Conservation (phyloP, 306 rosid species). For the Glycine latifolia region DNA sequence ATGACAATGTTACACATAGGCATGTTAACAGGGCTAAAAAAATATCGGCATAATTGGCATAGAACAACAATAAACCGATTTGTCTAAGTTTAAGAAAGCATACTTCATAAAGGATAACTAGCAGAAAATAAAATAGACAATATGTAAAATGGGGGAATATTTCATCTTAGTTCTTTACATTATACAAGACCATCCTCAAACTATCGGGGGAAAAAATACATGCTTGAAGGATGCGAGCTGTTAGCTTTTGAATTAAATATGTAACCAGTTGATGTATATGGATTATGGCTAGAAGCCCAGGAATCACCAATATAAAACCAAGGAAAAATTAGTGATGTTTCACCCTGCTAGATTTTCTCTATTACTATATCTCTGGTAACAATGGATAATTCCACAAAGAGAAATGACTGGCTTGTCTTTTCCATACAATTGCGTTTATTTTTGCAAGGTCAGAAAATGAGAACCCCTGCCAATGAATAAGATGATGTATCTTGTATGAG, state of each 20-base stretch:
- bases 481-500: conserved; percentile 12
- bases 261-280: conserved; percentile 2
- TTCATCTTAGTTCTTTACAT: background rate
- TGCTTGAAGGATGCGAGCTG: background rate
- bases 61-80: background rate
- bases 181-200: conserved; percentile 7
- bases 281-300: background rate
- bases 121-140: background rate
- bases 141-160: background rate
- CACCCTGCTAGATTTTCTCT: conserved; percentile 1
- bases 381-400: conserved; percentile 23
- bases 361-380: conserved; percentile 10
- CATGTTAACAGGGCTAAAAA: too few species aligned
- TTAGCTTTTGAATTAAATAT: background rate
- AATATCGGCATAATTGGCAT: background rate
- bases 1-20: background rate
- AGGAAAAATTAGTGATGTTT: background rate
- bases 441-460: background rate
- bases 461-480: background rate
- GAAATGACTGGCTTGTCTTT: conserved; percentile 1
- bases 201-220: background rate
- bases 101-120: background rate
- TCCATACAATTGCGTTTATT: background rate
- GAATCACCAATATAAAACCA: background rate
- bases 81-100: background rate